phyloP scores from a whole-genome alignment of 371 early-diverging fungal genomes.

The Zancudomyces culisetae region DNA sequence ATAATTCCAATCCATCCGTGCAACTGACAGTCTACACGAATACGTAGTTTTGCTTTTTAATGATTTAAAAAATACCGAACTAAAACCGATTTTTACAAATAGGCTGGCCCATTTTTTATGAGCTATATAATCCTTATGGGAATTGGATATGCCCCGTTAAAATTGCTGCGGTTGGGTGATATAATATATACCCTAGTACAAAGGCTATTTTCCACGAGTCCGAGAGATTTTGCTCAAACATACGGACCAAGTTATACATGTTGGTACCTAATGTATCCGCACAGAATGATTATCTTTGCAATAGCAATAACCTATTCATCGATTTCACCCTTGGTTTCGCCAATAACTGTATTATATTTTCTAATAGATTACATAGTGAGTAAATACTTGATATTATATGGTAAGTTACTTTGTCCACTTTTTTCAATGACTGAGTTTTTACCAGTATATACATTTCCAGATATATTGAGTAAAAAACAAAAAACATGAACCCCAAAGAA shows the following conservation, averaged over 20 bases:
- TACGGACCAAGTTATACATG: constrained; percentile 38
- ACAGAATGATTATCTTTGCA: constrained; percentile 56
- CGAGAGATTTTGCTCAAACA: constrained; percentile 34
- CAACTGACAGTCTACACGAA: no score
- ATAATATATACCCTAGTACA: constrained; percentile 24
- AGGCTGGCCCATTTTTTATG: constrained; percentile 58
- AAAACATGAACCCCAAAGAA: no score
- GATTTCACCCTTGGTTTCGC: constrained; percentile 63
- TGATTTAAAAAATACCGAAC: not conserved
- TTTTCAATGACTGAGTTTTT: not conserved
- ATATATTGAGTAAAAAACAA: no score
- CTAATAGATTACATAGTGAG: constrained; percentile 46
- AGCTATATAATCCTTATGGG: constrained; percentile 50
- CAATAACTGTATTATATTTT: constrained; percentile 62
- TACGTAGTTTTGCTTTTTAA: no score
- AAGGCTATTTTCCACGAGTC: constrained; percentile 36
- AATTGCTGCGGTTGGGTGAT: constrained; percentile 43
- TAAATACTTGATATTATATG: constrained; percentile 61
- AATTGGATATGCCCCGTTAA: constrained; percentile 39
- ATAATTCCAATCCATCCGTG: not conserved
- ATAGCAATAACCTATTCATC: constrained; percentile 70
- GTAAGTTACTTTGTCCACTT: not conserved
- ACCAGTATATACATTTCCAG: no score
- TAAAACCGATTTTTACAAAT: not conserved
- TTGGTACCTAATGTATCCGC: constrained; percentile 41